Conservation (phyloP, 2,329 filamentous ascomycete genomes). For the Didymella segeticola region DNA sequence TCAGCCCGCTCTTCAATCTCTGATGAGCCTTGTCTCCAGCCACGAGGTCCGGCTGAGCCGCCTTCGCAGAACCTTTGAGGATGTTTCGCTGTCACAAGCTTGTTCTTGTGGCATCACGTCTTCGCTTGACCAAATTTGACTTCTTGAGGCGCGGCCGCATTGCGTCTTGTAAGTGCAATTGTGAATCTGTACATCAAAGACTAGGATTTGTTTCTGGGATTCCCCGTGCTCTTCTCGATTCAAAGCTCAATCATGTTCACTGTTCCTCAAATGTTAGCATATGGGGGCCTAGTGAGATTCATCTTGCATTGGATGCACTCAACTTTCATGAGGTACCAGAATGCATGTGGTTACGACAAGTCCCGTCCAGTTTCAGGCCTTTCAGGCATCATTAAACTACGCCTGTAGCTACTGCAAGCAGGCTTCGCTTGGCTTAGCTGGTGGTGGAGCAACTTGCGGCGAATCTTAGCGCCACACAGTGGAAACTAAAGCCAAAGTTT, state of each 20-base stretch:
- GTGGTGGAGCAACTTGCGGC: slow-evolving; percentile 43
- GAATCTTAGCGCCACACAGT: slow-evolving; percentile 44
- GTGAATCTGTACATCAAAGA: background rate
- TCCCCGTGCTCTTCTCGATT: background rate
- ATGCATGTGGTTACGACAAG: slow-evolving; percentile 16
- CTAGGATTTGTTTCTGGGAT: background rate
- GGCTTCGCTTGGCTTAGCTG: slow-evolving; percentile 37
- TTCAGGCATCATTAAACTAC: slow-evolving; percentile 31
- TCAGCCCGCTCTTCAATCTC: slow-evolving; percentile 23
- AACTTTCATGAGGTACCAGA: slow-evolving; percentile 3
- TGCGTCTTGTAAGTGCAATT: background rate
- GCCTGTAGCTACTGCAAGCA: slow-evolving; percentile 29
- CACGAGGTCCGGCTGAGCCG: slow-evolving; percentile 28
- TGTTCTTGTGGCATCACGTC: background rate
- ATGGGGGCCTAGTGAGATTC: background rate
- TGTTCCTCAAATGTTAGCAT: background rate
- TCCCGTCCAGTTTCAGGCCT: slow-evolving; percentile 23
- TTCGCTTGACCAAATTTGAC: background rate
- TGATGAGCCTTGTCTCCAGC: slow-evolving; percentile 27
- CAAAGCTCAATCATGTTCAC: background rate
- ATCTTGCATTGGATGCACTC: background rate
- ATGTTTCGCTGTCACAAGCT: background rate
- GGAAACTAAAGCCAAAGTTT: slow-evolving; percentile 42
- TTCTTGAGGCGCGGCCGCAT: background rate
- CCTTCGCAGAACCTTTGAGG: slow-evolving; percentile 22